These are phyloP conservation scores for Pseudonectria buxi DNA, from an alignment of 2,329 filamentous ascomycete species.

Conservation along the genomic window DNA sequence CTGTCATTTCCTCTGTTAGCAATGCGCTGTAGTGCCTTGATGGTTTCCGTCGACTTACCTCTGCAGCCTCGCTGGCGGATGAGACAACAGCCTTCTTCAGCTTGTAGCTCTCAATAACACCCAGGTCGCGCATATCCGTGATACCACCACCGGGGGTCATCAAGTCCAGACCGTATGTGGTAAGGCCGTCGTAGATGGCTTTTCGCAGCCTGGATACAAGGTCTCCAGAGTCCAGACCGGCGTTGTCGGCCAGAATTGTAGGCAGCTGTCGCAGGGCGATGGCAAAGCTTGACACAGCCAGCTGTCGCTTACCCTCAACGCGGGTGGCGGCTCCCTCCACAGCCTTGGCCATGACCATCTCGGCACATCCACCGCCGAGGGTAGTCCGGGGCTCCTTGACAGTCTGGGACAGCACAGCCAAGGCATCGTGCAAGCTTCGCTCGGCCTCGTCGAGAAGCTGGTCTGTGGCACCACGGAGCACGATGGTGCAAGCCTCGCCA, in stretches of 20 bases:
- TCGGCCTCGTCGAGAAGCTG: conserved; percentile 96
- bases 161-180: conserved; percentile 84
- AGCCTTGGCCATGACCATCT: conserved; percentile 99
- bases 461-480: conserved; percentile 91
- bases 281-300: conserved; percentile 87
- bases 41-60: conserved; percentile 53
- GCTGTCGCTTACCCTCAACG: conserved; percentile 91
- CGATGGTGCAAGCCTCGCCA: conserved; percentile 91
- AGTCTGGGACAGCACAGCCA: conserved; percentile 94
- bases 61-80: conserved; percentile 90
- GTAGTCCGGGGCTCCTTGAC: conserved; percentile 92
- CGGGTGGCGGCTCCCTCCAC: conserved; percentile 91
- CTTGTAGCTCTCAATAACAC: conserved; percentile 97
- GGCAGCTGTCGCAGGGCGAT: conserved; percentile 85
- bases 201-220: conserved; percentile 86
- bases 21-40: no score
- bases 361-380: conserved; percentile 88
- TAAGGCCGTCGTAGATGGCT: conserved; percentile 91
- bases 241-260: conserved; percentile 95
- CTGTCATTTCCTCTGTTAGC: conserved; percentile 37
- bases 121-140: conserved; percentile 89
- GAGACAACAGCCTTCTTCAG: conserved; percentile 97
- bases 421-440: conserved; percentile 88
- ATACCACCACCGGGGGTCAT: conserved; percentile 86
- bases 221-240: conserved; percentile 90